A percentile compares a stretch with the other conserved stretches of the same genome.
phyloP scores from a whole-genome alignment of 2,329 filamentous ascomycete species.

The Cercospora sesami region DNA sequence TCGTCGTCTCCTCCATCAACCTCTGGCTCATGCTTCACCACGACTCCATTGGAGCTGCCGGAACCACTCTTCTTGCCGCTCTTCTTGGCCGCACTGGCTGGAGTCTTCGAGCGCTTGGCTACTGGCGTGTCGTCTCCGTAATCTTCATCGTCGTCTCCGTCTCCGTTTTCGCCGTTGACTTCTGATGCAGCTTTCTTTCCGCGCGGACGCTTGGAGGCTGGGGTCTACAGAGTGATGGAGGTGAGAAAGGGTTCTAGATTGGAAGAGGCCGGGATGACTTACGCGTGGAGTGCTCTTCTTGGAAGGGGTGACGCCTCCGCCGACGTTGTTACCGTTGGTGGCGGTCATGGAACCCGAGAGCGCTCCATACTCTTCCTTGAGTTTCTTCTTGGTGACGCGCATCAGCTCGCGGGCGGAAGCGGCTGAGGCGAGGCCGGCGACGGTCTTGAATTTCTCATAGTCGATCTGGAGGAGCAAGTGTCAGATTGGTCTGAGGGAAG shows the following conservation, averaged over 20 bases:
- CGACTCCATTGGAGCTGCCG: background rate
- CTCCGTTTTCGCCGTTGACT: constrained; percentile 1
- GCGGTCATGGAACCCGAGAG: constrained; percentile 14
- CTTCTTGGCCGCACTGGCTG: background rate
- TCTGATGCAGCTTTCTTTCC: constrained; percentile 14
- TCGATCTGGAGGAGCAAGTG: constrained; percentile 32
- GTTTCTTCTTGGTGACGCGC: constrained; percentile 40
- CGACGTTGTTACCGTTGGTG: background rate
- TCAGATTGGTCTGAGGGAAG: too few relatives aligned
- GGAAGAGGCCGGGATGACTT: background rate
- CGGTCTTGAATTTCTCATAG: constrained; percentile 36
- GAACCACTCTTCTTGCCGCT: background rate
- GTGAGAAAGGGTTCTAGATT: background rate
- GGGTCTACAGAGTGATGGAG: background rate
- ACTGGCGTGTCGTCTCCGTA: constrained; percentile 4
- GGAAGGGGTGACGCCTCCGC: background rate
- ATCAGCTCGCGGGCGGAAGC: constrained; percentile 37
- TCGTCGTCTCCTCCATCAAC: background rate
- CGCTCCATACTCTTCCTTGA: constrained; percentile 34
- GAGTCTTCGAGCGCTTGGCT: constrained; percentile 5
- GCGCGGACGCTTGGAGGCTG: constrained; percentile 11
- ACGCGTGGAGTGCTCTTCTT: constrained; percentile 7
- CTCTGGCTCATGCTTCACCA: background rate
- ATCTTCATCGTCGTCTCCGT: constrained; percentile 11
- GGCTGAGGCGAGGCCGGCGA: constrained; percentile 33